phyloP scores from a whole-genome alignment of 371 early-diverging fungal genomes.

The Dinochytrium kinnereticum region DNA sequence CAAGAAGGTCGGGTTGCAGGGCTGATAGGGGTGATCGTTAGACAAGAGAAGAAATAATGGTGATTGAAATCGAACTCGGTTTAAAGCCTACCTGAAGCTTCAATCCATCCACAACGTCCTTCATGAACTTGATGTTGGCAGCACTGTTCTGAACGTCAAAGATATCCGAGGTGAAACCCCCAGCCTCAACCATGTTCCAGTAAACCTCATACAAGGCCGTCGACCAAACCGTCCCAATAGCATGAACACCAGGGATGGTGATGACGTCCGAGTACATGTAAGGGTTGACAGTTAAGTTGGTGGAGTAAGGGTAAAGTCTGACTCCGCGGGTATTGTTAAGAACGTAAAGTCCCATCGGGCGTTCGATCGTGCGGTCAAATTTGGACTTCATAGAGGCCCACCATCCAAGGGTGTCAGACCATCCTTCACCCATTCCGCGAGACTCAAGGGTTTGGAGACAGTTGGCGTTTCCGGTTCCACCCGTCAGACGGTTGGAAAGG shows the following conservation, averaged over 20 bases:
- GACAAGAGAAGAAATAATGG: too few species aligned
- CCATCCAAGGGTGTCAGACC: background rate
- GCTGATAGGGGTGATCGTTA: too few species aligned
- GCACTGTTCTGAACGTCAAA: background rate
- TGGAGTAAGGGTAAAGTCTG: slow-evolving; percentile 41
- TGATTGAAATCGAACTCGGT: too few species aligned
- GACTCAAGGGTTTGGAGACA: slow-evolving; percentile 36
- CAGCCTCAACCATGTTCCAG: slow-evolving; percentile 74
- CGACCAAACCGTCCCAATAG: slow-evolving; percentile 47
- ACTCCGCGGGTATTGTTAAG: slow-evolving; percentile 20
- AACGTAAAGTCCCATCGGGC: background rate
- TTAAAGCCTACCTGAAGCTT: slow-evolving; percentile 93
- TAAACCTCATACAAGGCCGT: slow-evolving; percentile 79
- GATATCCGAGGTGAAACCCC: slow-evolving; percentile 49
- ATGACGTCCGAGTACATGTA: slow-evolving; percentile 17
- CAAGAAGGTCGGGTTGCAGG: slow-evolving; percentile 83
- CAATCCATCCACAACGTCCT: slow-evolving; percentile 35
- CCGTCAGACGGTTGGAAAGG: slow-evolving; percentile 48
- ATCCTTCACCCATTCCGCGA: slow-evolving; percentile 12
- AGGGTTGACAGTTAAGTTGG: slow-evolving; percentile 32
- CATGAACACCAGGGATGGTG: slow-evolving; percentile 33
- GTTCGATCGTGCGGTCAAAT: background rate
- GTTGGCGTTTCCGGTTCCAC: slow-evolving; percentile 42
- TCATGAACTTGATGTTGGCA: slow-evolving; percentile 39
- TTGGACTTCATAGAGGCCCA: background rate